These are phyloP conservation scores for Leccinum ponderosum DNA, from an alignment of 1,284 basidiomycete species.

Conservation along the genomic window DNA sequence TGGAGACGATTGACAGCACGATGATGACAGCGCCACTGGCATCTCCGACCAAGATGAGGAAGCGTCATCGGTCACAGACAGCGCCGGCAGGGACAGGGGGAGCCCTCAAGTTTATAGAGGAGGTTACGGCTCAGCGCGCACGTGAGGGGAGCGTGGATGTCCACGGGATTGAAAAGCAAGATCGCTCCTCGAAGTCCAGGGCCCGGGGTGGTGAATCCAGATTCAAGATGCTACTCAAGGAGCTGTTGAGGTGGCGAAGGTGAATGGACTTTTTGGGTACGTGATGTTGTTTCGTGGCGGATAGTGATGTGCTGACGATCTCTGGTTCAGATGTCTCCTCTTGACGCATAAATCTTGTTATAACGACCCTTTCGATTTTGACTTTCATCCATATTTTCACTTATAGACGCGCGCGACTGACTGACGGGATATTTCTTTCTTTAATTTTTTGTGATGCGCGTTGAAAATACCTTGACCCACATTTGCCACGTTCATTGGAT, in stretches of 20 bases:
- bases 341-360: not conserved
- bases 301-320: not conserved
- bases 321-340: not conserved
- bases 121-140: not conserved
- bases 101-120: conserved; percentile 21
- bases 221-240: conserved; percentile 20
- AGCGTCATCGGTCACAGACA: conserved; percentile 25
- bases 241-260: conserved; percentile 19
- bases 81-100: conserved; percentile 19
- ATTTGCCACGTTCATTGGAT: not conserved
- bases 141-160: conserved; percentile 5
- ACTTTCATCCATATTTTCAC: not conserved
- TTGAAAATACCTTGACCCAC: not conserved
- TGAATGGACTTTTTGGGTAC: conserved; percentile 1
- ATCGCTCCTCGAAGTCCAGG: conserved; percentile 1
- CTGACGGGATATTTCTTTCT: not conserved
- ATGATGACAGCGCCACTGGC: not conserved
- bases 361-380: not conserved
- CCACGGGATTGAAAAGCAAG: not conserved
- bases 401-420: not conserved
- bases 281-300: conserved; percentile 1
- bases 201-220: conserved; percentile 4
- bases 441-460: not conserved
- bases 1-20: not conserved
- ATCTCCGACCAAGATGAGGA: conserved; percentile 5